A percentile compares a stretch with the other conserved stretches of the same genome.
phyloP scores from a whole-genome alignment of 331 rosid genomes.

The Arachis monticola region DNA sequence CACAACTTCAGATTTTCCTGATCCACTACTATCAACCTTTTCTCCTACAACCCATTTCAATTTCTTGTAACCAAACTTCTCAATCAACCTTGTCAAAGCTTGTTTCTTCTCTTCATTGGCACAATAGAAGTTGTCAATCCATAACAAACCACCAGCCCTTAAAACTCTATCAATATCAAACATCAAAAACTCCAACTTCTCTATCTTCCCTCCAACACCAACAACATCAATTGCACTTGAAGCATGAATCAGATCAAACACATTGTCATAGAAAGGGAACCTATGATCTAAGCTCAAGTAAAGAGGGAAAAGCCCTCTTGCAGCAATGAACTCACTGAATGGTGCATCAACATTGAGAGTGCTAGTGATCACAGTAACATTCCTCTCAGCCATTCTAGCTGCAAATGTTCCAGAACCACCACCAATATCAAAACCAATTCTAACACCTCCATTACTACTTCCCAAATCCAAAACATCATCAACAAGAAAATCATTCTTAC shows the following conservation, averaged over 20 bases:
- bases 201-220: slow-evolving; percentile 60
- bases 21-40: slow-evolving; percentile 56
- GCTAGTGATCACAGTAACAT: slow-evolving; percentile 68
- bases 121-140: slow-evolving; percentile 85
- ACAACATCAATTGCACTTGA: slow-evolving; percentile 63
- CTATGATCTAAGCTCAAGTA: slow-evolving; percentile 81
- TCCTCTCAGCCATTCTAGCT: slow-evolving; percentile 87
- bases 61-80: slow-evolving; percentile 84
- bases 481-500: slow-evolving; percentile 75
- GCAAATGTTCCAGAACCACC: slow-evolving; percentile 93
- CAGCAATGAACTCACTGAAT: slow-evolving; percentile 84
- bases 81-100: slow-evolving; percentile 74
- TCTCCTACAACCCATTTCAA: slow-evolving; percentile 98
- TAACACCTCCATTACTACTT: slow-evolving; percentile 63
- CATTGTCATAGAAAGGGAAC: slow-evolving; percentile 87
- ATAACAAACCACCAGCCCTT: slow-evolving; percentile 84
- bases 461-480: slow-evolving; percentile 80
- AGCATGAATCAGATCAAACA: slow-evolving; percentile 76
- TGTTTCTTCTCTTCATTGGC: slow-evolving; percentile 73
- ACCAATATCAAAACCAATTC: slow-evolving; percentile 82
- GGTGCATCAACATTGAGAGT: slow-evolving; percentile 85
- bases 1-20: slow-evolving; percentile 65
- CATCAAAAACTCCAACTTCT: slow-evolving; percentile 82
- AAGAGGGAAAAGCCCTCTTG: slow-evolving; percentile 86
- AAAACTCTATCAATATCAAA: slow-evolving; percentile 84